Base-by-base conservation (phyloP, 2,329 filamentous ascomycete species). In the Penicillium sp. region DNA sequence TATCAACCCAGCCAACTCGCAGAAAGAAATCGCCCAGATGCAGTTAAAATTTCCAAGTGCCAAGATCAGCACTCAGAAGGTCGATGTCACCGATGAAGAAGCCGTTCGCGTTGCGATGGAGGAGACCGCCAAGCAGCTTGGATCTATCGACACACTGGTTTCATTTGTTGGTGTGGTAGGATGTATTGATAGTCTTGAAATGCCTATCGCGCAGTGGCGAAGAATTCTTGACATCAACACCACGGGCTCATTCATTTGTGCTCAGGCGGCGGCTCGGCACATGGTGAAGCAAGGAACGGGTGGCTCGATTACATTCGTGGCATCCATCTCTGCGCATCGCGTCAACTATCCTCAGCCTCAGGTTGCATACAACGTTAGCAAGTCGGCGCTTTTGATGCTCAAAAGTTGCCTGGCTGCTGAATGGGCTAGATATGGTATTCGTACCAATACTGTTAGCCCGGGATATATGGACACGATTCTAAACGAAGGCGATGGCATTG, bases 401-500 rank as follows among this genome's bases (percentile, higher is more conserved):
- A 86, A 84, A 49, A 84, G 81, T 61, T 86, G 80, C 35, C 73
- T 92, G 16, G 89, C 89, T 0, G 88, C 86, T 0, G 90, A 93
- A 72, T 92, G 89, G 89, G 86, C 86, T 1, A 74, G 78, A 1
- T 82, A 87, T 68, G 89, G 90, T 0, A 90, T 93, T 58, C 75
- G 87, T 3, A 86, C 89, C 5, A 92, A 93, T 64, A 84, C 80
- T 19, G 80, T 93, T 45, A 86, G 82, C 39, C 90, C 90, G 0
- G 89, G 89, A 0, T 92, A 92, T 64, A 90, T 91, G 85, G 88
- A 90, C 65, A 91, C 88, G 0, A 83, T 90, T 13, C 73, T 92
- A 48, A 92, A 91, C 66, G 86, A 86, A 57, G 86, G 87, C 0
- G 80, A 82, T 8, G 84, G 83, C 0, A 69, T 90, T 47, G 79